These are phyloP conservation scores for Emergomyces orientalis DNA, from an alignment of 2,329 filamentous ascomycete genomes.

Conservation along the genomic window DNA sequence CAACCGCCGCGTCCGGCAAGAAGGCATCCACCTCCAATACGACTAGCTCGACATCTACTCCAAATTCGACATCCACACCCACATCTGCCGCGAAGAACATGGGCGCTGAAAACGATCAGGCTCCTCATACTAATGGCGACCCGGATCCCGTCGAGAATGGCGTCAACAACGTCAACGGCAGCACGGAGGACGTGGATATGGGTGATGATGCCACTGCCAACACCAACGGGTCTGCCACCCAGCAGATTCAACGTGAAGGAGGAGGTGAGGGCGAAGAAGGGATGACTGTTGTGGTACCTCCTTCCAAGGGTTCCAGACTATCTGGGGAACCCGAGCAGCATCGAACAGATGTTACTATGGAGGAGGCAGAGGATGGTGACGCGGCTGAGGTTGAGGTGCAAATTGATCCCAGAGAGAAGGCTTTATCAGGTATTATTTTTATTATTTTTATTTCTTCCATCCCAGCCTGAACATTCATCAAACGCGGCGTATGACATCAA, in stretches of 20 bases:
- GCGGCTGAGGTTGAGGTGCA: slow-evolving; percentile 39
- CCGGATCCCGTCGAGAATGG: slow-evolving; percentile 62
- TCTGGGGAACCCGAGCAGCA: slow-evolving; percentile 51
- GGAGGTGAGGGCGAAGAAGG: slow-evolving; percentile 66
- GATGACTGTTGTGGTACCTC: slow-evolving; percentile 73
- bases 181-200: slow-evolving; percentile 62
- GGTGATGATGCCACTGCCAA: slow-evolving; percentile 51
- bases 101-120: slow-evolving; percentile 60
- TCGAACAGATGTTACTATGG: slow-evolving; percentile 65
- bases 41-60: slow-evolving; percentile 12
- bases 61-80: slow-evolving; percentile 7
- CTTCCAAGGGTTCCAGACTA: slow-evolving; percentile 55
- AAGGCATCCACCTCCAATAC: slow-evolving; percentile 30
- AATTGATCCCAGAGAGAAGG: slow-evolving; percentile 41
- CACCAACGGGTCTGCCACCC: slow-evolving; percentile 39
- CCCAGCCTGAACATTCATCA: background rate
- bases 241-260: slow-evolving; percentile 51
- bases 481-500: background rate
- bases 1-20: slow-evolving; percentile 24
- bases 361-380: slow-evolving; percentile 40
- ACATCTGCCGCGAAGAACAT: slow-evolving; percentile 41
- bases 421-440: slow-evolving; percentile 36
- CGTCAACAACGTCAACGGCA: slow-evolving; percentile 51
- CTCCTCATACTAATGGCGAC: slow-evolving; percentile 54
- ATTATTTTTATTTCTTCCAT: background rate